These are phyloP conservation scores for Chalciporus sp. DNA, from an alignment of 1,284 basidiomycete genomes.

Conservation along the genomic window DNA sequence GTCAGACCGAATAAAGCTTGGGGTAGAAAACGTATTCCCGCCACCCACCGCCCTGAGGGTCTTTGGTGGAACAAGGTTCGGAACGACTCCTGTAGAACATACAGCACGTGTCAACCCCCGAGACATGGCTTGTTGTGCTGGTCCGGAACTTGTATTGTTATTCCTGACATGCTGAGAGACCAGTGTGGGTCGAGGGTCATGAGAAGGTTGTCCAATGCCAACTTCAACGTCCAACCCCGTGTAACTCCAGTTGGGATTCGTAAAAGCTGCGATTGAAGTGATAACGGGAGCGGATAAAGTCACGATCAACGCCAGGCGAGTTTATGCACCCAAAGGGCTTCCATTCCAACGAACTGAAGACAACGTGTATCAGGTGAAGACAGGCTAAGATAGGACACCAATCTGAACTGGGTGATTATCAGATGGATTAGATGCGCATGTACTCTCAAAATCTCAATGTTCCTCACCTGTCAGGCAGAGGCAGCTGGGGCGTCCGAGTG, in stretches of 20 bases:
- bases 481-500: no score
- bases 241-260: neutral
- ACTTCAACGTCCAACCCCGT: conserved; percentile 6
- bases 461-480: no score
- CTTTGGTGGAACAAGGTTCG: neutral
- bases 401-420: no score
- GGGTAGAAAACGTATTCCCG: conserved; percentile 1
- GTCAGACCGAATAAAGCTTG: neutral
- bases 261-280: conserved; percentile 1
- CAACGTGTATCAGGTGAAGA: neutral
- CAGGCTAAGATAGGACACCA: no score
- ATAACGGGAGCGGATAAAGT: neutral
- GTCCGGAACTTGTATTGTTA: neutral
- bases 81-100: neutral
- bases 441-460: no score
- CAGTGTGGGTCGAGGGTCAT: neutral
- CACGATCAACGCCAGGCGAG: neutral
- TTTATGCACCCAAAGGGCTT: neutral
- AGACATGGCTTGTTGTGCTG: neutral
- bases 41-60: neutral
- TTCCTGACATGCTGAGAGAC: neutral
- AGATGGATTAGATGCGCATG: no score
- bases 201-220: neutral
- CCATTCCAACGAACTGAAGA: neutral
- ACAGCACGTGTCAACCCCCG: conserved; percentile 1